Evolutionary conservation across 2,329 filamentous ascomycete species (phyloP), one percentile per base, ranked within the genome.

Genomic region (Penicillium sp.): DNA sequence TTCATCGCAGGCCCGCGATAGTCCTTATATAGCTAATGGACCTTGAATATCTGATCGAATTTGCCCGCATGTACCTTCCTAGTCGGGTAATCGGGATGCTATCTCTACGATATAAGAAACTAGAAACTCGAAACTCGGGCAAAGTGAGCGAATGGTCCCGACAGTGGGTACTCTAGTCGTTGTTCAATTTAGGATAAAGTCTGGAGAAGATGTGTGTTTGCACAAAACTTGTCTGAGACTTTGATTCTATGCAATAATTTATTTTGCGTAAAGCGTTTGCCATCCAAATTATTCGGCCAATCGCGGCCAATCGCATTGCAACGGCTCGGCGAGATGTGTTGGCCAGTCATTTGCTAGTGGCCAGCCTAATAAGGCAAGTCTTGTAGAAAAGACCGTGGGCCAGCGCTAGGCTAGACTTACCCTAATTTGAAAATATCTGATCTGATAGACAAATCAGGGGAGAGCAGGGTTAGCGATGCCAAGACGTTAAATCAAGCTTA

Each of bases 21-120:
- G 35, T 26, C 53, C 48, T 64, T 64, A 62, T 66, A 62, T 63
- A 61, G 44, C 11, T 11, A 34, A 32, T 55, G 34, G 43, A 45
- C 53, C 20, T 55, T 56, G 39, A 48, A 45, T 55, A 58, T 58
- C 45, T 32, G 45, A 61, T 60, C 52, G 48, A 61, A 56, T 46
- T 51, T 53, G 39, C 8, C 46, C 64, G 64, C 63, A 62, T 66
- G 58, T 56, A 66, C 65, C 52, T 65, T 48, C 66, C 59, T 48
- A 58, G 61, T 61, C 38, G 58, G 67, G 69, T 26, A 68, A 50
- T 56, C 50, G 22, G 32, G 46, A 53, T 42, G 29, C 34, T 48
- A 13, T 48, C 26, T 61, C 54, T 57, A 51, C 46, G 32, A 50
- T 7, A 22, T 46, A 46, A 11, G 44, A 5, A 52, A n/a, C n/a